phyloP scores from a whole-genome alignment of 2,329 filamentous ascomycete species.

The Ascochyta viciae-villosae region DNA sequence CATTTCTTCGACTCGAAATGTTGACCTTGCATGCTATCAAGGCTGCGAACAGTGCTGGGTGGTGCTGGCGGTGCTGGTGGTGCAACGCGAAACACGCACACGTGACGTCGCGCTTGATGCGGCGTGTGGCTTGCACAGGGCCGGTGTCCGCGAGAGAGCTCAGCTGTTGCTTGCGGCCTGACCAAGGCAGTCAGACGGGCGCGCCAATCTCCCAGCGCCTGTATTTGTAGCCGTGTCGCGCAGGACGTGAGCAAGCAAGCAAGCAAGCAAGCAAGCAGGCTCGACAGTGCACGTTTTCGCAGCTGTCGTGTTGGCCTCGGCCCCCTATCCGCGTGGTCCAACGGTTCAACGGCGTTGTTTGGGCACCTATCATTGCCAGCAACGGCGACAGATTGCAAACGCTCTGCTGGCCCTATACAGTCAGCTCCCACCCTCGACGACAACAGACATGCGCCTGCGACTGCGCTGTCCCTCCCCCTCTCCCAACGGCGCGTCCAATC shows the following conservation, averaged over 20 bases:
- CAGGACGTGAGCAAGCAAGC: not conserved
- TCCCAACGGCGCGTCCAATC: conserved; percentile 24
- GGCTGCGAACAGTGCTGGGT: conserved; percentile 1
- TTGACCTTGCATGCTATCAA: conserved; percentile 1
- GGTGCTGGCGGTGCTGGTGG: not conserved
- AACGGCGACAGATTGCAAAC: conserved; percentile 22
- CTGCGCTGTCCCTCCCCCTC: conserved; percentile 27
- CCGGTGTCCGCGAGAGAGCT: conserved; percentile 6
- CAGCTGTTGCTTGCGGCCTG: conserved; percentile 12
- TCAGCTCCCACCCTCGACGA: conserved; percentile 18
- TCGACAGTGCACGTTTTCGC: not conserved
- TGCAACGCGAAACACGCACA: conserved; percentile 4
- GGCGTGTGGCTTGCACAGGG: conserved; percentile 2
- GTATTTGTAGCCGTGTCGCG: conserved; percentile 9
- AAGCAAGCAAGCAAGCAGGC: not conserved
- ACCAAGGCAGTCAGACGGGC: conserved; percentile 17
- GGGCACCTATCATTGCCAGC: conserved; percentile 15
- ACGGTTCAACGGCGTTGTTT: conserved; percentile 13
- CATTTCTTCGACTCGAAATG: not conserved
- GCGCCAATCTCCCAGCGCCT: not conserved
- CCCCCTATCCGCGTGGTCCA: conserved; percentile 8
- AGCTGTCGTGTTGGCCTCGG: not conserved
- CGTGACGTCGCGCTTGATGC: conserved; percentile 19
- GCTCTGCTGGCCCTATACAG: conserved; percentile 30
- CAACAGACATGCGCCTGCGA: conserved; percentile 46